A percentile compares a stretch with the other conserved stretches of the same genome.
Evolutionary conservation across 495 filamentous ascomycete species (phyloP).

Genomic region (Penicillium pulvis): DNA sequence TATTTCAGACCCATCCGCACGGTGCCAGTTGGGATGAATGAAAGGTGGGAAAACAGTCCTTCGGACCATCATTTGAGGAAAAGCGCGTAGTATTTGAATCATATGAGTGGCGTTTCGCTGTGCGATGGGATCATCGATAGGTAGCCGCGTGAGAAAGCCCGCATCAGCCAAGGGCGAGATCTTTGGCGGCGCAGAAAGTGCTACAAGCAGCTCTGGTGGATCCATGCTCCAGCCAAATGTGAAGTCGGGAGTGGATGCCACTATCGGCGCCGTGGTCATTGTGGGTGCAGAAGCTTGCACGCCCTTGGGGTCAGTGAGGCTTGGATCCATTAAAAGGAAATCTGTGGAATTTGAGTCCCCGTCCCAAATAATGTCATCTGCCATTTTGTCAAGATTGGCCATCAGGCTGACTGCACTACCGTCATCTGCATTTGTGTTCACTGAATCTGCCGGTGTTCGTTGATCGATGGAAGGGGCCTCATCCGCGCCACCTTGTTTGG

Average conservation of each 20-base stretch:
- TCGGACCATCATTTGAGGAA: conserved; percentile 1
- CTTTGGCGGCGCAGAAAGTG: conserved; percentile 1
- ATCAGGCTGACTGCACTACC: conserved; percentile 1
- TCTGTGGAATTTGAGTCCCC: neutral
- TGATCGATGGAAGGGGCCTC: neutral
- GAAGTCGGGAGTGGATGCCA: neutral
- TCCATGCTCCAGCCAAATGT: conserved; percentile 2
- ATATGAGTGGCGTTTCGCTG: conserved; percentile 2
- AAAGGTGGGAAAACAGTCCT: neutral
- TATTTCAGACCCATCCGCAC: neutral
- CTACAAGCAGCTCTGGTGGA: conserved; percentile 1
- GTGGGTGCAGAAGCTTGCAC: neutral
- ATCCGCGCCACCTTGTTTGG: conserved; percentile 1
- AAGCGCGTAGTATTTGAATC: conserved; percentile 3
- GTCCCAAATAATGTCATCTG: conserved; percentile 1
- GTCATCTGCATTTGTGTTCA: neutral
- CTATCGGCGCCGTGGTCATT: neutral
- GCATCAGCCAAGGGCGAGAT: conserved; percentile 4
- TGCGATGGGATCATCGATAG: conserved; percentile 3
- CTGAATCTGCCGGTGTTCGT: neutral
- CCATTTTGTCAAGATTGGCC: conserved; percentile 1
- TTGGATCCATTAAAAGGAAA: conserved; percentile 1
- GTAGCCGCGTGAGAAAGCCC: conserved; percentile 1
- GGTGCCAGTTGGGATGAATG: conserved; percentile 1
- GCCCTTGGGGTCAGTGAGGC: neutral